These are phyloP conservation scores for Aspergillus pseudoterreus DNA, from an alignment of 2,329 filamentous ascomycete species.

Conservation along the genomic window DNA sequence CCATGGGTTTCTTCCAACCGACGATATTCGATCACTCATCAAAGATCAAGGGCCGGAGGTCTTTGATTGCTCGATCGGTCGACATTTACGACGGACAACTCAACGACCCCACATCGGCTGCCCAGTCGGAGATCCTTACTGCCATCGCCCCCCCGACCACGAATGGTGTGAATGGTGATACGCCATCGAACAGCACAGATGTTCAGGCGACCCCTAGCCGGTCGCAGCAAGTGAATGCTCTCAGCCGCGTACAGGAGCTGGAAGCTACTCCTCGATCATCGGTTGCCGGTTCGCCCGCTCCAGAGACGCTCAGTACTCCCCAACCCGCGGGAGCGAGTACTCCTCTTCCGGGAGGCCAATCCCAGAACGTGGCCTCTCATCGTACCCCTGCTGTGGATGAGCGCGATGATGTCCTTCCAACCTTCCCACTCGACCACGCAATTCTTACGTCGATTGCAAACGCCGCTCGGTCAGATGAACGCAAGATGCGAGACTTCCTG, in stretches of 20 bases:
- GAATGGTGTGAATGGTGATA: conserved; percentile 37
- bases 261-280: conserved; percentile 81
- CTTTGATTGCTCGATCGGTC: conserved; percentile 79
- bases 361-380: conserved; percentile 33
- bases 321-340: conserved; percentile 44
- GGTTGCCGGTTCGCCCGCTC: conserved; percentile 80
- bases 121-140: conserved; percentile 67
- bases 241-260: conserved; percentile 63
- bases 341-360: conserved; percentile 32
- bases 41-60: conserved; percentile 76
- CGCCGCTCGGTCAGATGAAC: conserved; percentile 82
- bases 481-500: conserved; percentile 85
- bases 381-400: conserved; percentile 50
- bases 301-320: conserved; percentile 71
- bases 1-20: conserved; percentile 92
- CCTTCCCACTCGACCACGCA: conserved; percentile 80
- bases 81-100: conserved; percentile 92
- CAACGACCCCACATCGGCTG: conserved; percentile 82
- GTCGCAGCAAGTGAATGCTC: conserved; percentile 64
- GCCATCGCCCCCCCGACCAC: conserved; percentile 43
- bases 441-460: conserved; percentile 87
- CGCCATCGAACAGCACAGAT: conserved; percentile 22
- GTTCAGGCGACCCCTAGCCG: conserved; percentile 44
- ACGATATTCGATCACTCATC: conserved; percentile 76
- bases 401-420: conserved; percentile 75